Base-by-base conservation (phyloP, 345 rosid genomes). In the Eucalyptus virginea region DNA sequence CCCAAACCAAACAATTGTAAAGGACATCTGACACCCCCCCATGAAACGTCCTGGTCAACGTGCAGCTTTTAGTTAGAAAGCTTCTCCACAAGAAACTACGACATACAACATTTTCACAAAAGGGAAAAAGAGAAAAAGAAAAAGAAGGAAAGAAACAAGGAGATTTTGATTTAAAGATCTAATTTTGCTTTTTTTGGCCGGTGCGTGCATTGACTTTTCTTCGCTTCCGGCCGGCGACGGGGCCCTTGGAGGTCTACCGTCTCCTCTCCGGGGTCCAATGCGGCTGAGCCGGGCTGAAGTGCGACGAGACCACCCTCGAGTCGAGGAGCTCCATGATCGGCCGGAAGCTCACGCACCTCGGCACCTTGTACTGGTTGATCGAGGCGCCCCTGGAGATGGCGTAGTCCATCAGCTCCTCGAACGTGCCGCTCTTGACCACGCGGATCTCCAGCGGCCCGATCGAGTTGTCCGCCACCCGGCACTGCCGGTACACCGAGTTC, bases 361-460 rank as follows among this genome's bases (percentile, higher is more conserved):
- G 99, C 60, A 94, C 99, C 92, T 98, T 98, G 85, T 98, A 98
- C 91, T 98, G 99, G 87, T 98, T 98, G 81, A 98, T 98, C 9
- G 99, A 98, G 1, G 99, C 99, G 2, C 99, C 99, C 81, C 98
- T 93, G 30, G 99, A 96, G 85, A 98, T 96, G 7, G 99, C 98
- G 77, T 97, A 97, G 90, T 98, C 99, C 99, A 98, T 98, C 45
- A 98, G 88, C 91, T 97, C 99, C 90, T 98, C 99, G 89, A 98
- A 98, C 47, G 99, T 98, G 15, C 99, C 99, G n/a, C 77, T 94
- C 87, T 85, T 94, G 8, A 98, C 99, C 80, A 97, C 96, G 6
- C 99, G 94, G 45, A 97, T 95, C 91, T 97, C 99, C 19, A 98
- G 88, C 2, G 98, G 95, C 32, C 99, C 99, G 21, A 97, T 95